Evolutionary conservation across 164 flowering plant species (phyloP).

Genomic region (Stephania cephalantha): DNA sequence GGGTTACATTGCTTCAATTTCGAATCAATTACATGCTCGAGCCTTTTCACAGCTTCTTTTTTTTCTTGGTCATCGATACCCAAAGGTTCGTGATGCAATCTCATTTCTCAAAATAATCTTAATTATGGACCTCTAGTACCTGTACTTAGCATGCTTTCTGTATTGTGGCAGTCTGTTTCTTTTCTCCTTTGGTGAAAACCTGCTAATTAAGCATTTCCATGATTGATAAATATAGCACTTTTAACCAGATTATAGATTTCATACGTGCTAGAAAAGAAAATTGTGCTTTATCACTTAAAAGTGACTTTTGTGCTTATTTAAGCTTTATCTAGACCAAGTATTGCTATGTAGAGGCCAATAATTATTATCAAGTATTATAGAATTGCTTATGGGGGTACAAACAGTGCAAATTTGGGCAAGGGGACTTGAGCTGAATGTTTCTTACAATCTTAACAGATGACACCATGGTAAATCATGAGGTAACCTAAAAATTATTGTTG

Average conservation of each 20-base stretch:
- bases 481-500: no score
- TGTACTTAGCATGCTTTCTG: not conserved
- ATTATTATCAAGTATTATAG: not conserved
- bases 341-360: not conserved
- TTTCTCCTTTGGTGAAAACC: not conserved
- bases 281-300: not conserved
- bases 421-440: no score
- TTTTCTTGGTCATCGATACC: conserved; percentile 79
- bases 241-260: not conserved
- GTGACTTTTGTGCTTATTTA: not conserved
- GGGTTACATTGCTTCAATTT: conserved; percentile 69
- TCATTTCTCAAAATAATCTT: not conserved
- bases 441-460: no score
- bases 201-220: not conserved
- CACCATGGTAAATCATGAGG: no score
- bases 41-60: conserved; percentile 71
- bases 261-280: not conserved
- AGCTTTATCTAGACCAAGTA: not conserved
- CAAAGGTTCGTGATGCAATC: conserved; percentile 54
- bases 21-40: conserved; percentile 41
- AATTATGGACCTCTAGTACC: not conserved
- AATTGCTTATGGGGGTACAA: not conserved
- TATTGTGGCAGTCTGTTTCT: not conserved
- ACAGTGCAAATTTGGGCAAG: no score
- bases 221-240: not conserved